Base-by-base conservation (phyloP, 129 eudicot genomes). In the Centella asiatica region DNA sequence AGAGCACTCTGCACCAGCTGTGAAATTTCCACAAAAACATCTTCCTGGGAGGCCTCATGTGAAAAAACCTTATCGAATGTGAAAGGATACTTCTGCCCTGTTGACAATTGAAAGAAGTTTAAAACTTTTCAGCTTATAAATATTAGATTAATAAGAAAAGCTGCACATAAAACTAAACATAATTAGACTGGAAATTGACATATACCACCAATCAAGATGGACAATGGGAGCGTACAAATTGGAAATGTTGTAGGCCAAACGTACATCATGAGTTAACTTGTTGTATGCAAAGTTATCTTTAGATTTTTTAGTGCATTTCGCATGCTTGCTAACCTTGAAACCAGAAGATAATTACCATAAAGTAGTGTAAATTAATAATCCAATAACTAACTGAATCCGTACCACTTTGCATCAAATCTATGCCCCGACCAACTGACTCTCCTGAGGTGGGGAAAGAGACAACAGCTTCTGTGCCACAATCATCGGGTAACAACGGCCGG, bases 1-100 rank as follows among this genome's bases (percentile, higher is more conserved):
- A 84, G 81, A 4, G 90, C 90, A 66, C 90, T 84, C 60, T 84
- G 90, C 28, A 84, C 86, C 6, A 84, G 59, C 60, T 84, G 90
- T n/a, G 86, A 80, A 63, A 84, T 84, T 57, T 84, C 90, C 75
- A 71, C 77, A 52, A 84, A 84, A 2, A 84, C 86, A 8, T 80
- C 86, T 20, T 80, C 67, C 56, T 84, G 90, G 27, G 83, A 47
- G 9, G 86, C 81, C 39, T 80, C 78, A n/a, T 75, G 85, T 4
- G 68, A 66, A 66, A 84, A 84, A 29, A 84, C 90, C 26, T 84
- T 80, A 33, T 84, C 90, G 33, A 84, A 84, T 5, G 78, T 60
- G 63, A 84, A 84, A 50, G 86, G 79, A 45, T 63, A 67, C 58
- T 68, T 84, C 53, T 84, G 90, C 20, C 86, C 86, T 84, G 74